Conservation (phyloP, 345 rosid genomes). For the Corchorus capsularis region DNA sequence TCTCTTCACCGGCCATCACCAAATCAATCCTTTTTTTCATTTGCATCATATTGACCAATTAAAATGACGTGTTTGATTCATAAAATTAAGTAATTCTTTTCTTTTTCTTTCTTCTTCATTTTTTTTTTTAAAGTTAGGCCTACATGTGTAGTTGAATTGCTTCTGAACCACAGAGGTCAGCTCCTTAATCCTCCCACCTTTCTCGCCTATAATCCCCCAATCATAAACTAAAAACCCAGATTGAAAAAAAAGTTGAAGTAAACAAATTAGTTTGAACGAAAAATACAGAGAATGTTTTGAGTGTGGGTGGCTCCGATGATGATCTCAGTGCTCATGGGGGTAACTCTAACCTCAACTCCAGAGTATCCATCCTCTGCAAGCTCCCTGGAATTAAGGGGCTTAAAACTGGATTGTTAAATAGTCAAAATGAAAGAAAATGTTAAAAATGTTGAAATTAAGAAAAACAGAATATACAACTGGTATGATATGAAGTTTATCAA, state of each 20-base stretch:
- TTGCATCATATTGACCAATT: too few relatives aligned
- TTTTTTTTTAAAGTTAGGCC: too few relatives aligned
- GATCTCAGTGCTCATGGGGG: conserved; percentile 86
- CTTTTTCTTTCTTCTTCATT: too few relatives aligned
- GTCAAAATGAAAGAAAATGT: too few relatives aligned
- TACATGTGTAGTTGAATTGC: conserved; percentile 42
- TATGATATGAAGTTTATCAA: neutral
- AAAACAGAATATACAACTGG: too few relatives aligned
- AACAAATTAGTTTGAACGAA: neutral
- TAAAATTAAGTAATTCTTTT: too few relatives aligned
- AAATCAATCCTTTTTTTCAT: too few relatives aligned
- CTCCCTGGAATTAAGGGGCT: conserved; percentile 43
- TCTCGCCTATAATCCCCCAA: conserved; percentile 54
- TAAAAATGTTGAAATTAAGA: too few relatives aligned
- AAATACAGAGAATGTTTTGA: conserved; percentile 75
- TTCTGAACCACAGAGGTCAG: conserved; percentile 90
- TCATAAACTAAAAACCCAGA: neutral
- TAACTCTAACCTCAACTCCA: conserved; percentile 84
- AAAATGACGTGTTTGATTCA: too few relatives aligned
- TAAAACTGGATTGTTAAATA: too few relatives aligned
- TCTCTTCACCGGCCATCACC: too few relatives aligned
- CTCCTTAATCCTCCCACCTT: conserved; percentile 90
- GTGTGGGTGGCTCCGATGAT: conserved; percentile 91
- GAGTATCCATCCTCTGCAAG: conserved; percentile 93
- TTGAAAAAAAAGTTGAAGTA: neutral